Evolutionary conservation across 306 rosid genomes (phyloP).

Genomic region (Cicer judaicum): DNA sequence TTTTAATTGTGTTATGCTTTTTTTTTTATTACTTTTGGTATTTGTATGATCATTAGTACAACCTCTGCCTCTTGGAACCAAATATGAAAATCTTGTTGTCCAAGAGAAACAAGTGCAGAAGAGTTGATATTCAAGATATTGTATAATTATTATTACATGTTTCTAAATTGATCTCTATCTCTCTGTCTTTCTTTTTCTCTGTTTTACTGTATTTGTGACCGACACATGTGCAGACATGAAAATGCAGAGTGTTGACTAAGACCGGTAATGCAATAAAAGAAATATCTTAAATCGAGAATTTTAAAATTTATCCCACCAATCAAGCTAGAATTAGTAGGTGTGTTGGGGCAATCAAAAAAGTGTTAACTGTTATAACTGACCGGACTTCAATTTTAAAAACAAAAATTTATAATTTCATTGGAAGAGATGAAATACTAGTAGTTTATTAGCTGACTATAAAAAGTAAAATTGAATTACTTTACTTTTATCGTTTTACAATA

Average conservation of each 20-base stretch:
- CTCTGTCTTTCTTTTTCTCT: background rate
- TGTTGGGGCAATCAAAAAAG: slow-evolving; percentile 35
- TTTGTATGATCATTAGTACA: slow-evolving; percentile 48
- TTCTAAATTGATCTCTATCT: slow-evolving; percentile 7
- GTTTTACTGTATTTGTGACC: slow-evolving; percentile 17
- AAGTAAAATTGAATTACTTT: too few relatives aligned
- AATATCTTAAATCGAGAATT: slow-evolving; percentile 25
- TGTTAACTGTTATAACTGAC: slow-evolving; percentile 54
- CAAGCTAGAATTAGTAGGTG: slow-evolving; percentile 38
- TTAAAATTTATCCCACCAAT: slow-evolving; percentile 43
- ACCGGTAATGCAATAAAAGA: slow-evolving; percentile 38
- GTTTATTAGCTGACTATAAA: too few relatives aligned
- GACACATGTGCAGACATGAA: slow-evolving; percentile 44
- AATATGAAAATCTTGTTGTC: slow-evolving; percentile 54
- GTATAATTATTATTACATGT: slow-evolving; percentile 43
- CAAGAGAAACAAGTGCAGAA: slow-evolving; percentile 68
- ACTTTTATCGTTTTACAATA: too few relatives aligned
- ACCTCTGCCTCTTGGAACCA: slow-evolving; percentile 78
- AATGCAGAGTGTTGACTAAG: slow-evolving; percentile 41
- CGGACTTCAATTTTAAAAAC: background rate
- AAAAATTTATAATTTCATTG: background rate
- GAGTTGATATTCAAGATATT: slow-evolving; percentile 68
- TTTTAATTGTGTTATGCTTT: background rate
- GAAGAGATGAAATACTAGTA: too few relatives aligned
- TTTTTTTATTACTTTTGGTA: slow-evolving; percentile 13